phyloP scores from a whole-genome alignment of 176 grass and related monocot genomes.

The Miscanthus lutarioriparius region DNA sequence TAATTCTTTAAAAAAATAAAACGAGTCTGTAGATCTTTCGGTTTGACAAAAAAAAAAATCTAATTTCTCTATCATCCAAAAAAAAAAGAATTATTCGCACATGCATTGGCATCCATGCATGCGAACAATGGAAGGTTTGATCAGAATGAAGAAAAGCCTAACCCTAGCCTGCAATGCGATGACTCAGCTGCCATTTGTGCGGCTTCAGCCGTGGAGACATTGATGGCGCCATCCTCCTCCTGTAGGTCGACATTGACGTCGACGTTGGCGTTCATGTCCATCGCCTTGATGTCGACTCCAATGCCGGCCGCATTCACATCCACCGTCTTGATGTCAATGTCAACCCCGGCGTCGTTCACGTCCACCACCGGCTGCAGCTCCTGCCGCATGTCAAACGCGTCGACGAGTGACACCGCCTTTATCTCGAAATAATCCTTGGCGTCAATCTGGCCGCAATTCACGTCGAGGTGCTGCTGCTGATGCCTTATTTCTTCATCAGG shows the following conservation, averaged over 20 bases:
- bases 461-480: slow-evolving; percentile 17
- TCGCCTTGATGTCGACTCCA: neutral
- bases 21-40: neutral
- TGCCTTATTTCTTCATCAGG: neutral
- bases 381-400: slow-evolving; percentile 34
- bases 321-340: slow-evolving; percentile 7
- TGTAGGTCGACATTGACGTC: slow-evolving; percentile 23
- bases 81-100: slow-evolving; percentile 6
- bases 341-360: slow-evolving; percentile 11
- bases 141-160: slow-evolving; percentile 48
- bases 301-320: slow-evolving; percentile 1
- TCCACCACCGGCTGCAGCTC: slow-evolving; percentile 3
- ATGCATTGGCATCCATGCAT: neutral
- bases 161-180: slow-evolving; percentile 51
- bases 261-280: slow-evolving; percentile 5
- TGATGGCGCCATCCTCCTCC: slow-evolving; percentile 12
- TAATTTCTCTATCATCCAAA: neutral
- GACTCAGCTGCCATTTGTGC: slow-evolving; percentile 33
- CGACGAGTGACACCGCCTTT: slow-evolving; percentile 38
- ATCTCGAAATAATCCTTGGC: slow-evolving; percentile 26
- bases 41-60: neutral
- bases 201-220: neutral
- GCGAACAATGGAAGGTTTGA: neutral
- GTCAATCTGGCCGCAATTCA: slow-evolving; percentile 13
- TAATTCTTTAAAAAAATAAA: no score